A percentile compares a stretch with the other conserved stretches of the same genome.
These are phyloP conservation scores for Leishmania aethiopica DNA, from an alignment of 208 protist genomes.

Conservation along the genomic window DNA sequence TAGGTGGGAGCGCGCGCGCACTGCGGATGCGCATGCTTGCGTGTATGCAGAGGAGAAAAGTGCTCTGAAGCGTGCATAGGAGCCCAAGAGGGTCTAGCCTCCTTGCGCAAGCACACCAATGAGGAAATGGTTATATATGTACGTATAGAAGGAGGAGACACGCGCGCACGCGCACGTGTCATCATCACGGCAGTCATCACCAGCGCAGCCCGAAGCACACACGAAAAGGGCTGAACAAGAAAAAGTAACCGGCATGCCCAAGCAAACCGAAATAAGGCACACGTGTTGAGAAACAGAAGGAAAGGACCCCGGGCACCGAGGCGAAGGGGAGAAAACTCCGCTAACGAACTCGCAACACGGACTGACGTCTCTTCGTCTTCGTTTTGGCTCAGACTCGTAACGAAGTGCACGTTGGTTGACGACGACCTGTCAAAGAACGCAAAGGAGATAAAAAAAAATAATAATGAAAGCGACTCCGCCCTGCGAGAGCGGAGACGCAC, in stretches of 20 bases:
- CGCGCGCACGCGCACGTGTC: neutral
- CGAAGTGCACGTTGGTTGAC: too few relatives aligned
- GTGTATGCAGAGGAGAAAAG: neutral
- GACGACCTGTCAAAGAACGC: neutral
- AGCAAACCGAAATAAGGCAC: neutral
- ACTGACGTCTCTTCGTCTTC: too few relatives aligned
- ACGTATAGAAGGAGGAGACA: neutral
- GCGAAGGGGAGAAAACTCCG: neutral
- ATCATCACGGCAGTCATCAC: neutral
- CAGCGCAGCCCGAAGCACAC: neutral
- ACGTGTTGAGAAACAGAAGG: neutral
- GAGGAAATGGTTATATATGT: neutral
- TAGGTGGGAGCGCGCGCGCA: neutral
- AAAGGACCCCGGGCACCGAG: neutral
- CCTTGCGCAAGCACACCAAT: neutral
- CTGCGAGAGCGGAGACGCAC: neutral
- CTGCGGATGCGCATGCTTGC: neutral
- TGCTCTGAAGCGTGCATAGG: neutral
- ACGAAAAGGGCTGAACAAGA: neutral
- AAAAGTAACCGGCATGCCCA: conserved; percentile 1
- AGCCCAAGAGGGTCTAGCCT: neutral
- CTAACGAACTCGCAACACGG: too few relatives aligned
- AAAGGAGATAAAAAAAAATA: neutral
- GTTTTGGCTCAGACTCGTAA: too few relatives aligned
- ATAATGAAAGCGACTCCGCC: too few relatives aligned